Base-by-base conservation (phyloP, 2,329 filamentous ascomycete genomes). In the Septoria linicola region DNA sequence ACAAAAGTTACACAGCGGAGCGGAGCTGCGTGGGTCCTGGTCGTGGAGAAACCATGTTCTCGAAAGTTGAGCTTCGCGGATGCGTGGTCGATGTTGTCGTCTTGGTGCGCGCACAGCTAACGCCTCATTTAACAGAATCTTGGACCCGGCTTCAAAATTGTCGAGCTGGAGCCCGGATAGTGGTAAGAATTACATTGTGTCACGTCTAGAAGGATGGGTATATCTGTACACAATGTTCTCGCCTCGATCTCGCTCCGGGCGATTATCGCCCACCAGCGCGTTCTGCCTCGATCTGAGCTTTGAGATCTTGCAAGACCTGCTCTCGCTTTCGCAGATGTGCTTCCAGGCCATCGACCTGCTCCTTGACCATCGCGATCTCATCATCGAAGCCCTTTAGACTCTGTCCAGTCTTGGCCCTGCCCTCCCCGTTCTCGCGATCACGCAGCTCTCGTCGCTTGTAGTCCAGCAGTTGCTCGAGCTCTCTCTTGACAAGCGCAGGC, bases 291-390 rank as follows among this genome's bases (percentile, higher is more conserved):
- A 97, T 87, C 73, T 96, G 84, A 66, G 82, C 78, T 71, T 83
- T 81, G 67, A 97, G 68, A 68, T 89, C 86, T 41, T 87, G 83
- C 63, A 99, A 74, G 23, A 85, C 81, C 59, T 85, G 81, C 71
- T 92, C 82, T 55, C 93, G 79, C 59, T 84, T 83, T 64, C 82
- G 79, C 65, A 96, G 73, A 76, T 99, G 93, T 55, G 77, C 74
- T 74, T 95, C 90, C 59, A 99, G 70, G 1, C 91, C 90, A 59
- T 96, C 90, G 2, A 99, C 85, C 76, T 99, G 92, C 72, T 97
- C 92, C 65, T 82, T 85, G n/a, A 99, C 89, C 39, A 88, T 88
- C 63, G 87, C 81, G 67, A 99, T 80, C 72, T 99, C 93, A 31
- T 95, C 91, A 51, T 82, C 76, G 35, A 96, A 83, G 31, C 84